A percentile compares a stretch with the other conserved stretches of the same genome.
phyloP scores from a whole-genome alignment of 768 basidiomycete genomes.

The Leccinum subtestaceum region DNA sequence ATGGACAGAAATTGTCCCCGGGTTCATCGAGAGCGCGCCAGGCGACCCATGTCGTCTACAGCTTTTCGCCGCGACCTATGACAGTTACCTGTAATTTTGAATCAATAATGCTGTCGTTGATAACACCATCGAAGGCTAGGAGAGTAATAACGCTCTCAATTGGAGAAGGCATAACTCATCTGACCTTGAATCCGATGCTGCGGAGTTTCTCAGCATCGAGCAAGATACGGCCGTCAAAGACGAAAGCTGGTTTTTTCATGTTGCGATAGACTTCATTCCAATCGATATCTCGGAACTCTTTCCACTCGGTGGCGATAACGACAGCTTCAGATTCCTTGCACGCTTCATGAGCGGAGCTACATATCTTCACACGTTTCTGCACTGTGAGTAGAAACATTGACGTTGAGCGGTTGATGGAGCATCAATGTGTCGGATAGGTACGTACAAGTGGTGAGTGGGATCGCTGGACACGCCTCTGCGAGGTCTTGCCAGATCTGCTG shows the following conservation, averaged over 20 bases:
- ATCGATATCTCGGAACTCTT: slow-evolving; percentile 90
- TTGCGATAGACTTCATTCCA: slow-evolving; percentile 81
- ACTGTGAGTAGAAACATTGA: slow-evolving; percentile 42
- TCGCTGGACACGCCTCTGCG: slow-evolving; percentile 60
- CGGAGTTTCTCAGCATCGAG: slow-evolving; percentile 77
- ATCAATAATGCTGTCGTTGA: slow-evolving; percentile 7
- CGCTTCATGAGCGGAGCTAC: slow-evolving; percentile 75
- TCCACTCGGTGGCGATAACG: slow-evolving; percentile 97
- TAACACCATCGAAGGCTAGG: slow-evolving; percentile 6
- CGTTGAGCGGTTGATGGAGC: background rate
- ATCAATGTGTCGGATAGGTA: slow-evolving; percentile 4
- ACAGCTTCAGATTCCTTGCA: slow-evolving; percentile 89
- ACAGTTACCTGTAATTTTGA: slow-evolving; percentile 44
- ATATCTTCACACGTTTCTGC: slow-evolving; percentile 86
- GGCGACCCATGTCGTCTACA: slow-evolving; percentile 23
- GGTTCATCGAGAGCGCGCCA: background rate
- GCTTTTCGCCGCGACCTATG: slow-evolving; percentile 54
- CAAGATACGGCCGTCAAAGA: slow-evolving; percentile 91
- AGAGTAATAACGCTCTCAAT: background rate
- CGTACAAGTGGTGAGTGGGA: slow-evolving; percentile 67
- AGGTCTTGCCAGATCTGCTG: slow-evolving; percentile 87
- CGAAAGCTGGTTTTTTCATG: slow-evolving; percentile 98
- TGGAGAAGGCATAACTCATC: background rate
- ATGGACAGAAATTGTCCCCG: background rate
- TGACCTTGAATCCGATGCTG: slow-evolving; percentile 86